phyloP scores from a whole-genome alignment of 192 early-diverging fungal species.

The Phycomyces blakesleeanus region DNA sequence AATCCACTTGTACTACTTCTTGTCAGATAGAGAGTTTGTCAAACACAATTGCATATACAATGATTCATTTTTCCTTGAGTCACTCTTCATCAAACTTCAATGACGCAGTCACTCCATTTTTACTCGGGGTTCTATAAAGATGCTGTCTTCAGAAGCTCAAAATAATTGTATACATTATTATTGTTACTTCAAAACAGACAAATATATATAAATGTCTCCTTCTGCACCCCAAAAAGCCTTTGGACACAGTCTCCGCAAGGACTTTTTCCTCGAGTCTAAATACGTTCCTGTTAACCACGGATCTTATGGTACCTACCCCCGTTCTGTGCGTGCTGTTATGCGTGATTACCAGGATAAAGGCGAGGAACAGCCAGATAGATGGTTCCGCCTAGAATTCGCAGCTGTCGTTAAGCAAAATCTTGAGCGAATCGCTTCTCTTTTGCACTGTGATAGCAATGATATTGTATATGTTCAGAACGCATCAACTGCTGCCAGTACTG shows the following conservation, averaged over 20 bases:
- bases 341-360: slow-evolving; percentile 9
- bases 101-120: no score
- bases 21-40: no score
- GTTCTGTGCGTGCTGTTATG: slow-evolving; percentile 18
- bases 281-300: slow-evolving; percentile 58
- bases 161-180: neutral
- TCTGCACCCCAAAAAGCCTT: slow-evolving; percentile 11
- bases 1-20: no score
- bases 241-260: slow-evolving; percentile 38
- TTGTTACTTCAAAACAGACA: neutral
- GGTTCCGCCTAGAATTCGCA: slow-evolving; percentile 38
- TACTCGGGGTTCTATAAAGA: no score
- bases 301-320: slow-evolving; percentile 50
- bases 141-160: no score
- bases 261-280: slow-evolving; percentile 45
- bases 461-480: slow-evolving; percentile 52
- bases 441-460: slow-evolving; percentile 49
- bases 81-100: no score
- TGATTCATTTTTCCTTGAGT: no score
- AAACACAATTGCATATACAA: no score
- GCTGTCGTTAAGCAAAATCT: slow-evolving; percentile 26
- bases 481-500: slow-evolving; percentile 50
- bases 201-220: neutral
- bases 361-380: slow-evolving; percentile 44
- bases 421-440: slow-evolving; percentile 34